Percentiles rank a stretch among this genome's conserved stretches.
Conservation (phyloP, 257 asterid species). For the Solanum etuberosum region DNA sequence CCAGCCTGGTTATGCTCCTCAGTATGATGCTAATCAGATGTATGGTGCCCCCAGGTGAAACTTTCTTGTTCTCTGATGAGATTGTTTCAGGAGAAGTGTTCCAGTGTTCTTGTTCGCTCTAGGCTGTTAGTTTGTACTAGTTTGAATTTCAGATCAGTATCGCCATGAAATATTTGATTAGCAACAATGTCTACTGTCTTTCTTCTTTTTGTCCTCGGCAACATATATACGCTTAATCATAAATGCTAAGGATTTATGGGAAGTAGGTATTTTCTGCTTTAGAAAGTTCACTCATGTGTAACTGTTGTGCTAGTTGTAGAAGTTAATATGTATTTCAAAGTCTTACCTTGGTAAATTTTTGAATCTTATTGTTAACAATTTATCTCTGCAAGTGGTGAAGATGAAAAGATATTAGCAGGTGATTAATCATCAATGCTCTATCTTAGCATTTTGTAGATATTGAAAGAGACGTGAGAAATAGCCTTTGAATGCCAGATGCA, state of each 20-base stretch:
- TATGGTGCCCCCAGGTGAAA: constrained; percentile 67
- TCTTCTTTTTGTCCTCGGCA: background rate
- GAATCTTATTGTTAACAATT: background rate
- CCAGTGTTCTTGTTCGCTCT: background rate
- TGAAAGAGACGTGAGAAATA: background rate
- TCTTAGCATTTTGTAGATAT: background rate
- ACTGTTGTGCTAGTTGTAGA: background rate
- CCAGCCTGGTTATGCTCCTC: constrained; percentile 56
- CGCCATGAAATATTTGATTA: background rate
- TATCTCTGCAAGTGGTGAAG: background rate
- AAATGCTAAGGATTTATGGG: background rate
- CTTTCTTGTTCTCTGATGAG: background rate
- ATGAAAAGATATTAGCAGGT: background rate
- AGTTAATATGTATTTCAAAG: background rate
- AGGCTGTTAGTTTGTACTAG: background rate
- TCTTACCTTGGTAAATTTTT: background rate
- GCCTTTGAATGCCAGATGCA: background rate
- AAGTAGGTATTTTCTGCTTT: background rate
- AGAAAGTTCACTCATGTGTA: background rate
- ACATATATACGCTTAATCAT: background rate
- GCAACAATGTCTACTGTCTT: background rate
- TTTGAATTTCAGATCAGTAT: background rate
- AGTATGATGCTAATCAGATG: constrained; percentile 66
- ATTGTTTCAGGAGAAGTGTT: background rate
- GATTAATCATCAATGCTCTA: background rate